phyloP scores from a whole-genome alignment of 2,329 filamentous ascomycete genomes.

The Whalleya microplaca region DNA sequence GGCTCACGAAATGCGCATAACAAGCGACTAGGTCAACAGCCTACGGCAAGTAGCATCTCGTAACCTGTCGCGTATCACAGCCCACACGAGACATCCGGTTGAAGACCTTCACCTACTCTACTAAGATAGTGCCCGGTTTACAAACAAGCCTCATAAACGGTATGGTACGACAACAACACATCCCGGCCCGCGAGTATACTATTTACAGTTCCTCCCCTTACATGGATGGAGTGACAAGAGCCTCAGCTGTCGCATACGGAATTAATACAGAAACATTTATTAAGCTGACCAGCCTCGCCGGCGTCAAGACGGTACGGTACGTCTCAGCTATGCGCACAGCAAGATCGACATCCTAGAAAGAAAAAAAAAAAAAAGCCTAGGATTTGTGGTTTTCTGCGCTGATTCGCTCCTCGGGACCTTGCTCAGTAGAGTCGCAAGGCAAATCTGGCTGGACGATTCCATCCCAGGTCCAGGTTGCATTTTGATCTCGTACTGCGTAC shows the following conservation, averaged over 20 bases:
- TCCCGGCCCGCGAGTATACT: not conserved
- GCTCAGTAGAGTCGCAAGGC: not conserved
- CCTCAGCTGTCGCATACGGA: too few relatives aligned
- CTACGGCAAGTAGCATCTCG: constrained; percentile 12
- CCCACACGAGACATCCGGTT: constrained; percentile 11
- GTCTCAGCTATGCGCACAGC: constrained; percentile 14
- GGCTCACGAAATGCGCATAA: constrained; percentile 5
- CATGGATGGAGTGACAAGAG: too few relatives aligned
- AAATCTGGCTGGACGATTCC: constrained; percentile 9
- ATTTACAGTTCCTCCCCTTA: too few relatives aligned
- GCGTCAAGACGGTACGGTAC: constrained; percentile 3
- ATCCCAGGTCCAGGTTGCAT: constrained; percentile 20
- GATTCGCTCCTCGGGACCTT: not conserved
- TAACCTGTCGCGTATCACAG: constrained; percentile 17
- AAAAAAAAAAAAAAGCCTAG: too few relatives aligned
- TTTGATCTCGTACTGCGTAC: constrained; percentile 21
- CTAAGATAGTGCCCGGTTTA: constrained; percentile 1
- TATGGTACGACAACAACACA: not conserved
- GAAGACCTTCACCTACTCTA: constrained; percentile 2
- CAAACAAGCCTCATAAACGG: constrained; percentile 1
- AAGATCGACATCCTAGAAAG: constrained; percentile 12
- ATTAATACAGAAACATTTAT: too few relatives aligned
- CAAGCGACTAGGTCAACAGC: constrained; percentile 8
- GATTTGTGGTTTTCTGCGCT: constrained; percentile 6
- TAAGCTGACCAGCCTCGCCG: not conserved